Percentiles rank a stretch among this genome's conserved stretches.
These are phyloP conservation scores for Colletotrichum endophyticum DNA, from an alignment of 2,329 filamentous ascomycete genomes.

Conservation along the genomic window DNA sequence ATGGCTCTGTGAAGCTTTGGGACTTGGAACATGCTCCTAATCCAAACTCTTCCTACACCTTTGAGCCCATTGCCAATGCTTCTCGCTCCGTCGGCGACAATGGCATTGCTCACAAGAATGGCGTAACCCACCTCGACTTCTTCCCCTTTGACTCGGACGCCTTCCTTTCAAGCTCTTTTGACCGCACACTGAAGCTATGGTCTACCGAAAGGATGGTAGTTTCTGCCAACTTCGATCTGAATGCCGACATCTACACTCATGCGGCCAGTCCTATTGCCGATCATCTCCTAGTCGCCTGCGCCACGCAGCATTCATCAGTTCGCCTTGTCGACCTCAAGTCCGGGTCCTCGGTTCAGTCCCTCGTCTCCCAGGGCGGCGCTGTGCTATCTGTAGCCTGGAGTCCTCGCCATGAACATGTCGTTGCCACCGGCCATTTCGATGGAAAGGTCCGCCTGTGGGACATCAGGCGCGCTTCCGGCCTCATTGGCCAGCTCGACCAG, in stretches of 20 bases:
- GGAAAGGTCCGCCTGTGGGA: slow-evolving; percentile 88
- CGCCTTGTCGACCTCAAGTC: slow-evolving; percentile 87
- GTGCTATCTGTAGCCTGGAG: slow-evolving; percentile 81
- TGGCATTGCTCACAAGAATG: slow-evolving; percentile 62
- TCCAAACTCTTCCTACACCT: slow-evolving; percentile 50
- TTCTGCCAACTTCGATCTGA: slow-evolving; percentile 72
- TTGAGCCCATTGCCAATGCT: slow-evolving; percentile 59
- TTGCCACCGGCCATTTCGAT: slow-evolving; percentile 86
- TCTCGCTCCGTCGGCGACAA: slow-evolving; percentile 41
- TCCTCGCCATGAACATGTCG: slow-evolving; percentile 76
- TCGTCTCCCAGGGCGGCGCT: slow-evolving; percentile 72
- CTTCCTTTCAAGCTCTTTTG: slow-evolving; percentile 79
- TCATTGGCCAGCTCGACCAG: slow-evolving; percentile 80
- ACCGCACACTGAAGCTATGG: slow-evolving; percentile 79
- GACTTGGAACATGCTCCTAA: slow-evolving; percentile 71
- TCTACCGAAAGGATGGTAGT: slow-evolving; percentile 65
- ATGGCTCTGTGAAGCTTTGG: slow-evolving; percentile 86
- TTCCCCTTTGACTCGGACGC: slow-evolving; percentile 79
- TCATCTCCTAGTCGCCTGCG: slow-evolving; percentile 83
- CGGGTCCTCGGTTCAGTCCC: slow-evolving; percentile 74
- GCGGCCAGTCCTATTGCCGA: slow-evolving; percentile 75
- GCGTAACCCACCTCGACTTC: slow-evolving; percentile 78
- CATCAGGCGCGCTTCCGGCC: slow-evolving; percentile 77
- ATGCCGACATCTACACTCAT: slow-evolving; percentile 76
- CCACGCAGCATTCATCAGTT: slow-evolving; percentile 83